Percentiles rank a stretch among this genome's conserved stretches.
Evolutionary conservation across 768 basidiomycete species (phyloP).

Genomic region (Lentinula detonsa): DNA sequence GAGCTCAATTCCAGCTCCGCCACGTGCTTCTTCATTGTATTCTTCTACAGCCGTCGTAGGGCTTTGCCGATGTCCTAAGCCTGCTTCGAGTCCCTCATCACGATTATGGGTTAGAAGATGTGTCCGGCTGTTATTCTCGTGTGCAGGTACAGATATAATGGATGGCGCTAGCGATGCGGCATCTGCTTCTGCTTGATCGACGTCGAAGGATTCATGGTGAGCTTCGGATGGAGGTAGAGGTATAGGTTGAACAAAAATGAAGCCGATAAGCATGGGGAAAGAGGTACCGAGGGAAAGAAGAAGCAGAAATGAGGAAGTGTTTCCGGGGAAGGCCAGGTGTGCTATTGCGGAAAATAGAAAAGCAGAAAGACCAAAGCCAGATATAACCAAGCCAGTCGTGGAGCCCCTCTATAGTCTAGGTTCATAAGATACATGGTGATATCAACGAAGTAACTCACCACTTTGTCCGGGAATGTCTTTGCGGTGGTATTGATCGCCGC

Average conservation of each 20-base stretch:
- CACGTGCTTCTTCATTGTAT: constrained; percentile 2
- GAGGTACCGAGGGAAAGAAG: constrained; percentile 55
- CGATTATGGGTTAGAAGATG: neutral
- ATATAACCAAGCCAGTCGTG: constrained; percentile 49
- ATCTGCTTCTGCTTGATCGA: constrained; percentile 2
- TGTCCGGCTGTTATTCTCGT: constrained; percentile 1
- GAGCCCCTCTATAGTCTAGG: constrained; percentile 38
- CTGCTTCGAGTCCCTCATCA: neutral
- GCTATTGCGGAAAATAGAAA: constrained; percentile 63
- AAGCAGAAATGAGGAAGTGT: constrained; percentile 51
- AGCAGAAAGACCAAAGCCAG: constrained; percentile 64
- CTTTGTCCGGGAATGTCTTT: constrained; percentile 47
- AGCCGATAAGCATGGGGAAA: constrained; percentile 49
- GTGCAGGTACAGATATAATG: neutral
- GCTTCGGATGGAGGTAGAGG: constrained; percentile 23
- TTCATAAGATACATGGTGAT: neutral
- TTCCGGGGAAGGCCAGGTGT: constrained; percentile 46
- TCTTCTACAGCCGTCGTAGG: constrained; percentile 8
- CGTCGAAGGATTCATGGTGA: neutral
- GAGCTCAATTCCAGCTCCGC: constrained; percentile 1
- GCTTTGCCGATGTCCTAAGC: neutral
- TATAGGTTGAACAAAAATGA: constrained; percentile 43
- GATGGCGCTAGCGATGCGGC: neutral
- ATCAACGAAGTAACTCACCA: constrained; percentile 25
- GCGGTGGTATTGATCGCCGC: constrained; percentile 55